These are phyloP conservation scores for Pisolithus thermaeus DNA, from an alignment of 1,284 basidiomycete genomes.

Conservation along the genomic window DNA sequence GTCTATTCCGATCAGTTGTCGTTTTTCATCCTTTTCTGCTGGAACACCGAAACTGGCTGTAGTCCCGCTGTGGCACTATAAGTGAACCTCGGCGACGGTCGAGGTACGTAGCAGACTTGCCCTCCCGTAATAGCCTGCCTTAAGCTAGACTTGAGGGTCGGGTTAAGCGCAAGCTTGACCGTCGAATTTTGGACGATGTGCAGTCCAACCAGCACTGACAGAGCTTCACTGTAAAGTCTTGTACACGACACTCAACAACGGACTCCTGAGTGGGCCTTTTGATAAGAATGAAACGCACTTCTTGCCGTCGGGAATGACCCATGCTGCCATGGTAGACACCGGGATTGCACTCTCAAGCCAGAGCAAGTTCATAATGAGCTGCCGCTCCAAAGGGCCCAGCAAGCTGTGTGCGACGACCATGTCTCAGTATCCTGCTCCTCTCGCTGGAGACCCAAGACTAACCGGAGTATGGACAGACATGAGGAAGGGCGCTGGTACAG, in stretches of 20 bases:
- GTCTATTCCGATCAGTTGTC: constrained; percentile 49
- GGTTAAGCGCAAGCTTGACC: constrained; percentile 63
- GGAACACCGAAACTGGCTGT: constrained; percentile 90
- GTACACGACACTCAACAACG: constrained; percentile 12
- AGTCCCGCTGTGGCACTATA: constrained; percentile 56
- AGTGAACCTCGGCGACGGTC: not conserved
- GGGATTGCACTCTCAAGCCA: constrained; percentile 84
- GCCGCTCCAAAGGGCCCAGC: constrained; percentile 80
- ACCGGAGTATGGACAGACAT: constrained; percentile 91
- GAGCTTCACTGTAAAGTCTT: constrained; percentile 69
- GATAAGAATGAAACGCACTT: constrained; percentile 43
- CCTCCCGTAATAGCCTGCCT: constrained; percentile 90
- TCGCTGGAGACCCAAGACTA: constrained; percentile 8
- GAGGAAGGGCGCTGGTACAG: constrained; percentile 88
- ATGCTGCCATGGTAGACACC: constrained; percentile 69
- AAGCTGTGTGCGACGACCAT: constrained; percentile 45
- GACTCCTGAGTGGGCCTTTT: not conserved
- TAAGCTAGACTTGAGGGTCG: constrained; percentile 75
- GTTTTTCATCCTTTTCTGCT: constrained; percentile 58
- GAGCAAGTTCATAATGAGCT: constrained; percentile 86
- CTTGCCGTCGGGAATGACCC: constrained; percentile 73
- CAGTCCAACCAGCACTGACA: constrained; percentile 61
- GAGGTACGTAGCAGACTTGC: constrained; percentile 41
- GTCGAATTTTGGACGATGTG: constrained; percentile 68
- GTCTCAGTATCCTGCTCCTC: constrained; percentile 7